Evolutionary conservation across 1,139 yeast genomes (phyloP).

Genomic region (Sugiyamaella paludigena): DNA sequence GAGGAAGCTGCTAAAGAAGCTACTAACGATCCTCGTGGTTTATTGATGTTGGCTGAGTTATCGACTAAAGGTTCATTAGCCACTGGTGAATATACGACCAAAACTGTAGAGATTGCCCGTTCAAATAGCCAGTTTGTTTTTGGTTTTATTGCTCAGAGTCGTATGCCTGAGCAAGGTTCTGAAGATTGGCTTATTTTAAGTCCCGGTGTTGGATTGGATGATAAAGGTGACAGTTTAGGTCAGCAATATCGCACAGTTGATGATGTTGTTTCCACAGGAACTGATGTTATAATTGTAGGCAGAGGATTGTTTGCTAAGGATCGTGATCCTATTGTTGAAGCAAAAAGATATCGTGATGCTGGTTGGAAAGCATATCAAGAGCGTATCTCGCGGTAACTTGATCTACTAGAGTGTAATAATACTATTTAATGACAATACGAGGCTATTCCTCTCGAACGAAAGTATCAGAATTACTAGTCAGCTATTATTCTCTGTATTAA

Average conservation of each 20-base stretch:
- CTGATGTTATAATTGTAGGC: constrained; percentile 95
- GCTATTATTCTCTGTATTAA: not conserved
- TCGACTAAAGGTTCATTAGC: constrained; percentile 93
- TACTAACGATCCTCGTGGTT: constrained; percentile 64
- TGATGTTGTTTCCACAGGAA: constrained; percentile 76
- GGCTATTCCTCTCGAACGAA: too few relatives aligned
- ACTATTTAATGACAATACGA: too few relatives aligned
- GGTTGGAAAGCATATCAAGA: constrained; percentile 83
- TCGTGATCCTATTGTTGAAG: constrained; percentile 84
- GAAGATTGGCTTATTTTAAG: constrained; percentile 96
- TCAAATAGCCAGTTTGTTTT: constrained; percentile 83
- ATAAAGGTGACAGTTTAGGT: constrained; percentile 94
- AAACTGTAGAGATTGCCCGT: constrained; percentile 88
- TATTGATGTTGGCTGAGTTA: constrained; percentile 92
- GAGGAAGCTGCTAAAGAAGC: constrained; percentile 77
- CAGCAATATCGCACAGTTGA: constrained; percentile 95
- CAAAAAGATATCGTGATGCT: constrained; percentile 83
- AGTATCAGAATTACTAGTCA: too few relatives aligned
- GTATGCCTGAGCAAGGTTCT: constrained; percentile 65
- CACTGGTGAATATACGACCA: constrained; percentile 80
- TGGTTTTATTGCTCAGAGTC: constrained; percentile 93
- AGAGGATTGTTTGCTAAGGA: constrained; percentile 96
- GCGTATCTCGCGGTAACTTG: constrained; percentile 10
- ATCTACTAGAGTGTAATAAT: too few relatives aligned
- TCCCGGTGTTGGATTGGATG: constrained; percentile 98